A percentile compares a stretch with the other conserved stretches of the same genome.
phyloP scores from a whole-genome alignment of 2,329 filamentous ascomycete genomes.

The Xylariaceae sp. region DNA sequence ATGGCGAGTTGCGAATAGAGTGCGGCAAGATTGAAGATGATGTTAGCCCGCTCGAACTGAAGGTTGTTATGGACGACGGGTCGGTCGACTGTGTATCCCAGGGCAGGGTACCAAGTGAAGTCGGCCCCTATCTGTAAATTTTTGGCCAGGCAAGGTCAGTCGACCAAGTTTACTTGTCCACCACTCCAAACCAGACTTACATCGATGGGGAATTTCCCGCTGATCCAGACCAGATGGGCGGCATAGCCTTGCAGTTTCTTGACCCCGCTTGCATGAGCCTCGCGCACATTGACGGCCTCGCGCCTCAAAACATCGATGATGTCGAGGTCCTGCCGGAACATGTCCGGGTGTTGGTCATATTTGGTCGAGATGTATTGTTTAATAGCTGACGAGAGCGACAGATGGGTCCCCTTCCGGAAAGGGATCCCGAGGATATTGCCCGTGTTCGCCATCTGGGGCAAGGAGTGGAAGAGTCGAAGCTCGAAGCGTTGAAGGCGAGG shows the following conservation, averaged over 20 bases:
- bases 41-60: conserved; percentile 81
- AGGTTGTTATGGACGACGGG: conserved; percentile 63
- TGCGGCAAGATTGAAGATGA: conserved; percentile 88
- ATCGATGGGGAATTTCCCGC: conserved; percentile 94
- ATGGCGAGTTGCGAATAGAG: conserved; percentile 91
- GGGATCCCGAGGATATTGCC: conserved; percentile 70
- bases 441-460: conserved; percentile 24
- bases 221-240: conserved; percentile 87
- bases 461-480: too few relatives aligned
- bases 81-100: conserved; percentile 81
- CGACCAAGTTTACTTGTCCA: not conserved
- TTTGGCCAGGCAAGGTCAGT: conserved; percentile 1
- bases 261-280: conserved; percentile 81
- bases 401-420: conserved; percentile 76
- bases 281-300: conserved; percentile 82
- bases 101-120: conserved; percentile 91
- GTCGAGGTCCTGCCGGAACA: conserved; percentile 83
- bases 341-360: conserved; percentile 97
- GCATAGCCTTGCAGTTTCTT: conserved; percentile 87
- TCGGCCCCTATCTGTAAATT: conserved; percentile 80
- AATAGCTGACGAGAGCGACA: conserved; percentile 76
- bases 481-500: too few relatives aligned
- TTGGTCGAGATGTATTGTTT: conserved; percentile 94
- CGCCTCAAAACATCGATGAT: conserved; percentile 76
- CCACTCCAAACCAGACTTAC: conserved; percentile 42